phyloP scores from a whole-genome alignment of 306 rosid genomes.

The Betula pendula region DNA sequence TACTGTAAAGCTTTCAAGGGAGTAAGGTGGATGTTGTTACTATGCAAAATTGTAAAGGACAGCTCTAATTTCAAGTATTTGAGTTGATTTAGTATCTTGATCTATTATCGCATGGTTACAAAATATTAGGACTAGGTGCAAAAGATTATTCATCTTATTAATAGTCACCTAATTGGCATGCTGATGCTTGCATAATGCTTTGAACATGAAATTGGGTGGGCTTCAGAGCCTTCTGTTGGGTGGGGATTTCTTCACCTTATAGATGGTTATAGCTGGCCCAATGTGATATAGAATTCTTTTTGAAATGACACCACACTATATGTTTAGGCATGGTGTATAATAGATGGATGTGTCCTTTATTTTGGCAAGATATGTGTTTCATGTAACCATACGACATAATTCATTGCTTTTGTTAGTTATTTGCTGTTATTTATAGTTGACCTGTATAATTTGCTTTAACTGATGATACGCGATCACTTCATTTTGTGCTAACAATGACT shows the following conservation, averaged over 20 bases:
- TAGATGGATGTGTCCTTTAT: neutral
- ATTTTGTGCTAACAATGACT: neutral
- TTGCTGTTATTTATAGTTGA: neutral
- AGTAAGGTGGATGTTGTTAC: neutral
- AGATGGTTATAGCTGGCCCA: neutral
- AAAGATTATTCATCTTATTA: neutral
- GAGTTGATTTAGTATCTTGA: neutral
- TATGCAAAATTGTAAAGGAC: neutral
- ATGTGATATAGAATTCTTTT: neutral
- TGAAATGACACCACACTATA: neutral
- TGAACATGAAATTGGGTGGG: neutral
- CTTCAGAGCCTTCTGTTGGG: neutral
- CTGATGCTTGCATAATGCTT: neutral
- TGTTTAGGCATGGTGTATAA: neutral
- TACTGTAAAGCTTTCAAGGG: neutral
- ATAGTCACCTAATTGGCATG: neutral
- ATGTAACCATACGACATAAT: neutral
- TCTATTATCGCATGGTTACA: neutral
- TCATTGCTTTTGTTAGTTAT: too few species aligned
- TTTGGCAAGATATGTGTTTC: neutral
- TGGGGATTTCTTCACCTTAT: neutral
- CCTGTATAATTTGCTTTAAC: neutral
- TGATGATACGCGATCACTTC: neutral
- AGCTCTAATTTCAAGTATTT: slow-evolving; percentile 1
- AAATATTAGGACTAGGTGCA: neutral